Percentiles rank a stretch among this genome's conserved stretches.
Conservation (phyloP, 1,284 basidiomycete species). For the Entoloma clypeatum region DNA sequence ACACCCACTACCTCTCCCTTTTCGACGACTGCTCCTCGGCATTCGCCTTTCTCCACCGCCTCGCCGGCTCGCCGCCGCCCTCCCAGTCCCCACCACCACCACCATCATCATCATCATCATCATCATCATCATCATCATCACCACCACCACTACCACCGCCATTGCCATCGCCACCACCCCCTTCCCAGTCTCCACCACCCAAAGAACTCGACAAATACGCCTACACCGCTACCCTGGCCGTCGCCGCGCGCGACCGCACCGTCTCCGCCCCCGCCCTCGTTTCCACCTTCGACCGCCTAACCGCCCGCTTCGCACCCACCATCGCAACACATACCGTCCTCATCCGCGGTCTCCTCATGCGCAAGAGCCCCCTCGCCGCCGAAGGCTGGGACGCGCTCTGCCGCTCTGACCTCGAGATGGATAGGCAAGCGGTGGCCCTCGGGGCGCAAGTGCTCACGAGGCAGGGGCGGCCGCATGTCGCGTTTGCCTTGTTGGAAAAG, state of each 20-base stretch:
- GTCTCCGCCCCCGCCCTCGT: conserved; percentile 34
- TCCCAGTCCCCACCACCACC: conserved; percentile 18
- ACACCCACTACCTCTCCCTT: conserved; percentile 33
- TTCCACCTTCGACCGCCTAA: conserved; percentile 30
- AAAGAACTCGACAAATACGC: conserved; percentile 28
- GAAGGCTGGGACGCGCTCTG: conserved; percentile 44
- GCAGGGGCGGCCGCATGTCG: conserved; percentile 40
- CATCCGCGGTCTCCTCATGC: conserved; percentile 48
- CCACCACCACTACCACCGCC: conserved; percentile 8
- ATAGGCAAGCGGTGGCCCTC: conserved; percentile 44
- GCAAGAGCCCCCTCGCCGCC: conserved; percentile 37
- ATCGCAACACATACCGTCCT: conserved; percentile 44
- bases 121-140: no score
- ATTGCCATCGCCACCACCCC: conserved; percentile 7
- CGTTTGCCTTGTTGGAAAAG: conserved; percentile 46
- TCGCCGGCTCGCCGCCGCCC: conserved; percentile 20
- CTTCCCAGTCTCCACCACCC: conserved; percentile 11
- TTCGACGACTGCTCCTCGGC: conserved; percentile 42
- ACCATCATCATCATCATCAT: conserved; percentile 7
- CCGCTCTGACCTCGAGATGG: conserved; percentile 35
- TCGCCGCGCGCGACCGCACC: conserved; percentile 29
- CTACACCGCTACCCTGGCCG: conserved; percentile 32
- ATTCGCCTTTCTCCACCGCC: conserved; percentile 41
- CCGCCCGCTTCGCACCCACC: conserved; percentile 31
- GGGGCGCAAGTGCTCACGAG: conserved; percentile 50